Conservation (phyloP, 1,284 basidiomycete species). For the Apiotrichum veenhuisii region DNA sequence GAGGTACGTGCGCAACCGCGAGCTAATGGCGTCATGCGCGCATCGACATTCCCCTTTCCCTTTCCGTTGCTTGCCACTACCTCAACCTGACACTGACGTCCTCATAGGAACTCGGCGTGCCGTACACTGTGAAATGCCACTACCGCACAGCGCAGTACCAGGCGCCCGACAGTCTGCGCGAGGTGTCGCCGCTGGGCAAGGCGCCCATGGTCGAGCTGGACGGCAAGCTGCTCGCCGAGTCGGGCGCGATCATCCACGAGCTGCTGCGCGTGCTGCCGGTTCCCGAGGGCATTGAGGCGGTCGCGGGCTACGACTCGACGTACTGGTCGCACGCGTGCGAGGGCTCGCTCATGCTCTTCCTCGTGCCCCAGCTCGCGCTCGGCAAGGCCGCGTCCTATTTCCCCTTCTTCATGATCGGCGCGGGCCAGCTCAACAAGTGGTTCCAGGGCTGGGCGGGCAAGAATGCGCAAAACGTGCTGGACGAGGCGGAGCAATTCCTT, state of each 20-base stretch:
- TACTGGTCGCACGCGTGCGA: slow-evolving; percentile 43
- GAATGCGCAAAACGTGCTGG: slow-evolving; percentile 17
- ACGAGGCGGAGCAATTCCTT: slow-evolving; percentile 34
- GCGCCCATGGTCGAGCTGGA: slow-evolving; percentile 34
- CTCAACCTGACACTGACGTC: no score
- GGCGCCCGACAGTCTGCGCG: slow-evolving; percentile 29
- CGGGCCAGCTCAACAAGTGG: not conserved
- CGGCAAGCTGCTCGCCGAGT: slow-evolving; percentile 32
- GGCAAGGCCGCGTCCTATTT: slow-evolving; percentile 4
- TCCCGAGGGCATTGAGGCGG: slow-evolving; percentile 12
- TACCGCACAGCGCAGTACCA: slow-evolving; percentile 21
- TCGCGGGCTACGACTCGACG: slow-evolving; percentile 5
- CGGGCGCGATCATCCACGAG: slow-evolving; percentile 34
- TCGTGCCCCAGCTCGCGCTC: slow-evolving; percentile 16
- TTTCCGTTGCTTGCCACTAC: no score
- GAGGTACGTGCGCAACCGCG: not conserved
- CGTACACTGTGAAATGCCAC: slow-evolving; percentile 37
- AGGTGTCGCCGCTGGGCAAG: slow-evolving; percentile 33
- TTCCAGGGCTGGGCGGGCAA: not conserved
- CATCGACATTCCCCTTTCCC: no score
- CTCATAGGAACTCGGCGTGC: slow-evolving; percentile 31
- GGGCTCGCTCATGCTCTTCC: slow-evolving; percentile 35
- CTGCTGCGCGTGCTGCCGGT: slow-evolving; percentile 16
- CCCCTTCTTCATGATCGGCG: not conserved
- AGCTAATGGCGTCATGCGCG: no score